phyloP scores from a whole-genome alignment of 2,329 filamentous ascomycete species.

The Colletotrichum navitas region DNA sequence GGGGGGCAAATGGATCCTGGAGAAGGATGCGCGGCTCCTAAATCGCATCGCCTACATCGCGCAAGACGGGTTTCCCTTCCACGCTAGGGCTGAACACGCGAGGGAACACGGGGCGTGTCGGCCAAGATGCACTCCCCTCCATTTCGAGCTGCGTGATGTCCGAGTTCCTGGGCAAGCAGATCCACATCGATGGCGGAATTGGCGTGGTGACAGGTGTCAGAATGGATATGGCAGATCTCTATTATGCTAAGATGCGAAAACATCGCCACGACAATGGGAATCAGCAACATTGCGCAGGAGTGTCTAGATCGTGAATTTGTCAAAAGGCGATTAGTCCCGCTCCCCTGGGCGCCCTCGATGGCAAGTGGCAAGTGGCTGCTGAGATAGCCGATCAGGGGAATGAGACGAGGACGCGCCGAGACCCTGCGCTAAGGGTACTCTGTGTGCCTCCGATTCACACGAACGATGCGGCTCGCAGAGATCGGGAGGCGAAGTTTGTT shows the following conservation, averaged over 20 bases:
- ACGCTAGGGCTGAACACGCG: background rate
- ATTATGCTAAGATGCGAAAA: constrained; percentile 28
- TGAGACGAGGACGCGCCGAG: background rate
- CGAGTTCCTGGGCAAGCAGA: background rate
- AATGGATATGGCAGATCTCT: constrained; percentile 11
- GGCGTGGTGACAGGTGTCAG: background rate
- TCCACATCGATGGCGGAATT: constrained; percentile 15
- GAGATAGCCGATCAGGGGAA: constrained; percentile 2
- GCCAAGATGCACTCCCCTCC: constrained; percentile 29
- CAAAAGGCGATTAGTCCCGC: background rate
- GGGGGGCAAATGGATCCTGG: background rate
- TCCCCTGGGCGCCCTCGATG: background rate
- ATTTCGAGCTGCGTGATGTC: constrained; percentile 14
- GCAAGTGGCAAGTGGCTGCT: background rate
- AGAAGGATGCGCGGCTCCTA: background rate
- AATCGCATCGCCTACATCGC: background rate
- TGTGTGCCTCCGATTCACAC: constrained; percentile 47
- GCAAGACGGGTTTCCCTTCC: background rate
- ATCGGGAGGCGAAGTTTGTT: constrained; percentile 44
- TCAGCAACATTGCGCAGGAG: constrained; percentile 8
- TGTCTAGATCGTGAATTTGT: constrained; percentile 17
- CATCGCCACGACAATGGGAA: constrained; percentile 9
- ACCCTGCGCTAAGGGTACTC: constrained; percentile 35
- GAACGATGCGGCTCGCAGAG: constrained; percentile 47
- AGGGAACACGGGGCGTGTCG: background rate